A percentile compares a stretch with the other conserved stretches of the same genome.
phyloP scores from a whole-genome alignment of 73 alveolate species.

The Blepharisma japonicum region DNA sequence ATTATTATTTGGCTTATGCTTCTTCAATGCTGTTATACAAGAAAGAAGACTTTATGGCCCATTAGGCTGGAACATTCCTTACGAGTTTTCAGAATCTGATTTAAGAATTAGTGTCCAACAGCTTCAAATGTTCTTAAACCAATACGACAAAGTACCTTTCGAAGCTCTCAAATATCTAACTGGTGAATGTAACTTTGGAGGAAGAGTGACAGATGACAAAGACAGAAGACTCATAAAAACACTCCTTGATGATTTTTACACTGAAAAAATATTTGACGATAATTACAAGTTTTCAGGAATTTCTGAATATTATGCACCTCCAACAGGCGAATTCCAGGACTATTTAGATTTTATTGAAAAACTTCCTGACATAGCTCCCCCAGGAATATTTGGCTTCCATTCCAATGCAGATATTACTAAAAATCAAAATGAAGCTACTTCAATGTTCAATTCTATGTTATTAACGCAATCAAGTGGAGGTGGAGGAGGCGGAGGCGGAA shows the following conservation, averaged over 20 bases:
- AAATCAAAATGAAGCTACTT: slow-evolving; percentile 95
- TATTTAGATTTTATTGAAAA: slow-evolving; percentile 88
- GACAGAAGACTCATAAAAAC: slow-evolving; percentile 97
- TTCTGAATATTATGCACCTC: slow-evolving; percentile 92
- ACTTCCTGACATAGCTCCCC: slow-evolving; percentile 94
- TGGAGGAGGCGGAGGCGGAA: slow-evolving; percentile 78
- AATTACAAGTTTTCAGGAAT: slow-evolving; percentile 80
- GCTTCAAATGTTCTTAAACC: slow-evolving; percentile 96
- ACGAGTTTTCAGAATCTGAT: slow-evolving; percentile 99
- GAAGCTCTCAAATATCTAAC: slow-evolving; percentile 98
- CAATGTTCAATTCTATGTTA: slow-evolving; percentile 59
- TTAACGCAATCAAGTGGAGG: slow-evolving; percentile 71
- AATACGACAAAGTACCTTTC: slow-evolving; percentile 96
- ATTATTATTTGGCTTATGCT: slow-evolving; percentile 96
- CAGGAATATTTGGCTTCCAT: slow-evolving; percentile 99
- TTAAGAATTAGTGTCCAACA: slow-evolving; percentile 95
- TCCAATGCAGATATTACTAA: slow-evolving; percentile 99
- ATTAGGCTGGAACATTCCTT: slow-evolving; percentile 99
- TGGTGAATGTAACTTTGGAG: slow-evolving; percentile 99
- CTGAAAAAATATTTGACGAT: slow-evolving; percentile 80
- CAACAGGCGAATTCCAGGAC: slow-evolving; percentile 82
- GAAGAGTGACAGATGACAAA: slow-evolving; percentile 99
- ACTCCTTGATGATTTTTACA: slow-evolving; percentile 89
- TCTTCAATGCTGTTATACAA: slow-evolving; percentile 99
- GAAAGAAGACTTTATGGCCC: slow-evolving; percentile 99